Base-by-base conservation (phyloP, 164 flowering plant genomes). In the Akebia trifoliata region DNA sequence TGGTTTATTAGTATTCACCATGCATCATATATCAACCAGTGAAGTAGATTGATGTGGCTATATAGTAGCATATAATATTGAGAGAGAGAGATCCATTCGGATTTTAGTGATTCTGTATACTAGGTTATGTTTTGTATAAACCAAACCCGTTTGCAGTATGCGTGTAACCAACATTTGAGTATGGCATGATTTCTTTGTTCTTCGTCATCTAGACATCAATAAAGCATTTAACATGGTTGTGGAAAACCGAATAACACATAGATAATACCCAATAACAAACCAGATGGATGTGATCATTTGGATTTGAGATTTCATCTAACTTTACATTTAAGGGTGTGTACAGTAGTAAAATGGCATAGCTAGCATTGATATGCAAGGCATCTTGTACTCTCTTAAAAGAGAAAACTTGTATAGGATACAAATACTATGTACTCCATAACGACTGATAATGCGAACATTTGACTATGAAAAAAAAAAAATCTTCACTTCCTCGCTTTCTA, bases 1-100 rank as follows among this genome's bases (percentile, higher is more conserved):
- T 93, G 99, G 99, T 75, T 74, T 58, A 80, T 93, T 12, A 84
- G 86, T 57, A 63, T 85, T 62, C 98, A 89, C 62, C 97, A 93
- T 77, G 98, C 98, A 14, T 85, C 95, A 0, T 70, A 68, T 59
- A 68, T 81, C 50, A 80, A 79, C 63, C 57, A 74, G 63, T 74
- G 77, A 80, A 57, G 54, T 37, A 25, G 37, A 48, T 24, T 5
- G 37, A 45, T n/a, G n/a, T n/a, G n/a, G n/a, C n/a, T n/a, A n/a
- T n/a, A n/a, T n/a, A n/a, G n/a, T n/a, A n/a, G n/a, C n/a, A n/a
- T n/a, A n/a, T n/a, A n/a, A n/a, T n/a, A n/a, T n/a, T n/a, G n/a
- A n/a, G n/a, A n/a, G n/a, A n/a, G n/a, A n/a, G n/a, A n/a, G n/a
- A n/a, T n/a, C n/a, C n/a, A n/a, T n/a, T n/a, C n/a, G n/a, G n/a